Evolutionary conservation across 768 basidiomycete genomes (phyloP), one percentile per base, ranked within the genome.

Genomic region (Russula ochroleuca): DNA sequence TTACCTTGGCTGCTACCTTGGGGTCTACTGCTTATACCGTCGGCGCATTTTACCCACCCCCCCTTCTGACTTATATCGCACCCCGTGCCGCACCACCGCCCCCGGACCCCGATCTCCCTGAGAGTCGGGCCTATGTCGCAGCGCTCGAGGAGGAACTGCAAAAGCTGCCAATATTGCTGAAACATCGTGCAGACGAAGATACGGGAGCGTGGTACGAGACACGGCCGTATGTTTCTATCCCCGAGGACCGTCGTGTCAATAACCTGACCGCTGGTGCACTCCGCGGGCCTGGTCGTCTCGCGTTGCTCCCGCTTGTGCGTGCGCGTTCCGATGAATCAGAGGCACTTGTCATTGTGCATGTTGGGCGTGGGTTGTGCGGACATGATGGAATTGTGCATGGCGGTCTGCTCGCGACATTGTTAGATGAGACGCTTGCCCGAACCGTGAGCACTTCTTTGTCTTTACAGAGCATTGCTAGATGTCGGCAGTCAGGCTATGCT

Each of bases 371-470:
- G 2, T 66, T 98, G 57, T 98, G 96, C 71, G 95, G 92, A 4
- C 89, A 96, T 66, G 94, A 96, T 74, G 96, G 96, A 0, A 94
- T 99, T 65, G 77, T 98, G 3, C 96, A 99, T 69, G 96, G 96
- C 0, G 96, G 96, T 1, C 70, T 98, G 63, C 78, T 98, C 21
- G 93, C 94, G 43, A 97, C 94, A 2, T 74, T 98, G 19, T 73
- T 97, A 60, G 96, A 99, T 67, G 96, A 99, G 78, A 79, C 80
- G 17, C 72, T 97, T 48, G 87, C 87, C 60, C 78, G 96, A 64
- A 88, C 85, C 69, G 95, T 95, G 70, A 65, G 86, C 76, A 8
- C 13, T 3, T 21, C 13, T 47, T 56, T 25, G 17, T 23, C 11
- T 33, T 38, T 38, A 14, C 23, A 45, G n/a, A 1, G 9, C 17